Base-by-base conservation (phyloP, 768 basidiomycete genomes). In the Daedaleopsis sinensis region DNA sequence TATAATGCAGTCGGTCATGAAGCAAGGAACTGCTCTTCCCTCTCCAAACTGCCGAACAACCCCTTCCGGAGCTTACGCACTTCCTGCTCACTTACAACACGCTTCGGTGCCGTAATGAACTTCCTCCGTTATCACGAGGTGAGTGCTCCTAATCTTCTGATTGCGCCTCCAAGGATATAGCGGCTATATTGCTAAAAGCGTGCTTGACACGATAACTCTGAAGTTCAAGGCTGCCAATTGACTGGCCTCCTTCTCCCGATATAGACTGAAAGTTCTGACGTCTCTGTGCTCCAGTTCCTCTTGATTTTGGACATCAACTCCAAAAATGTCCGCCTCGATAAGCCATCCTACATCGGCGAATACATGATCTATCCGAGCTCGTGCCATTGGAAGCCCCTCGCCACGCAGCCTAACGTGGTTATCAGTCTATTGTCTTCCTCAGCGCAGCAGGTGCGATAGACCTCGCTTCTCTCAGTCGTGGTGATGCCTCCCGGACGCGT, bases 61-160 rank as follows among this genome's bases (percentile, higher is more conserved):
- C 27, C 27, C 27, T 43, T 2, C 55, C 48, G 39, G 48, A 47
- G 46, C 46, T 2, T 47, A 5, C 23, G 27, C 39, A 42, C n/a
- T 7, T 21, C 61, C 61, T 62, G 55, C 51, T 13, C 35, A 27
- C 51, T 13, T 21, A 27, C 37, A 51, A 53, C 59, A 61, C 59
- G 59, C 51, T 50, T 53, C 48, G 51, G 13, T 62, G 55, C 49
- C 61, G 61, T 62, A 57, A 62, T 62, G 50, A 57, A 47, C 15
- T 48, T 47, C 61, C 38, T 44, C 47, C 35, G 18, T 49, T 49
- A 32, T 35, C 60, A 61, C 24, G 60, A 52, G 60, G 43, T 42
- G 32, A 38, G 27, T 42, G 50, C 50, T 56, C 21, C 50, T 35
- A 42, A 49, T 49, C 47, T 49, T 32, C 27, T 32, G 27, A 32